Evolutionary conservation across 345 rosid genomes (phyloP).

Genomic region (Lumnitzera littorea): DNA sequence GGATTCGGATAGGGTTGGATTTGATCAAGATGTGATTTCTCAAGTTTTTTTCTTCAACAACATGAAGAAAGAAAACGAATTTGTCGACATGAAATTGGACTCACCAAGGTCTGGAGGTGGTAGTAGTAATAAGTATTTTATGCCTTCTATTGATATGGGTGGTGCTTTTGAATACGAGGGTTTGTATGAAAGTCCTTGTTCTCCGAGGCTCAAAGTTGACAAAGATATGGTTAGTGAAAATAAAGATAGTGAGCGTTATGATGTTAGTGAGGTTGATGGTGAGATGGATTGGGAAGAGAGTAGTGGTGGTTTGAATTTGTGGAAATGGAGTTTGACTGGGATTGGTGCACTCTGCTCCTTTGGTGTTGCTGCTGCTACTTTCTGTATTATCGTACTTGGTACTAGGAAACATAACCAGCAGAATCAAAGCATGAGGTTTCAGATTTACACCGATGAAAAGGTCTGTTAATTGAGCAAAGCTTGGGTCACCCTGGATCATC

Average conservation of each 20-base stretch:
- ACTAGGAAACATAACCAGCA: conserved; percentile 39
- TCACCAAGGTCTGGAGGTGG: conserved; percentile 38
- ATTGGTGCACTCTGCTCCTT: conserved; percentile 89
- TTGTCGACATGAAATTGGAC: conserved; percentile 90
- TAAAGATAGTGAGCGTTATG: conserved; percentile 1
- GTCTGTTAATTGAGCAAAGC: conserved; percentile 17
- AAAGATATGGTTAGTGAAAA: conserved; percentile 7
- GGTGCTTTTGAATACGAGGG: conserved; percentile 4
- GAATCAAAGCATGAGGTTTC: conserved; percentile 49
- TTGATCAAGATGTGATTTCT: conserved; percentile 23
- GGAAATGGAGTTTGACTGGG: conserved; percentile 79
- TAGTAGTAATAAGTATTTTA: conserved; percentile 10
- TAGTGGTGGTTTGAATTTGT: conserved; percentile 39
- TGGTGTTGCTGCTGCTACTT: conserved; percentile 85
- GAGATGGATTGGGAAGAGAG: conserved; percentile 32
- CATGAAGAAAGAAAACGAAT: conserved; percentile 66
- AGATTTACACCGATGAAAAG: conserved; percentile 71
- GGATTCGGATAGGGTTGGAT: conserved; percentile 10
- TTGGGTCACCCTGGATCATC: neutral
- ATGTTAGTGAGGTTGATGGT: too few relatives aligned
- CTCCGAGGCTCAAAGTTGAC: conserved; percentile 24
- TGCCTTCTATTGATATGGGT: conserved; percentile 35
- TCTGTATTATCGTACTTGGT: conserved; percentile 60
- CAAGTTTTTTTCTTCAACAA: conserved; percentile 76
- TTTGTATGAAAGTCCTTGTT: conserved; percentile 12